Base-by-base conservation (phyloP, 768 basidiomycete species). In the Tephrocybe sp. region DNA sequence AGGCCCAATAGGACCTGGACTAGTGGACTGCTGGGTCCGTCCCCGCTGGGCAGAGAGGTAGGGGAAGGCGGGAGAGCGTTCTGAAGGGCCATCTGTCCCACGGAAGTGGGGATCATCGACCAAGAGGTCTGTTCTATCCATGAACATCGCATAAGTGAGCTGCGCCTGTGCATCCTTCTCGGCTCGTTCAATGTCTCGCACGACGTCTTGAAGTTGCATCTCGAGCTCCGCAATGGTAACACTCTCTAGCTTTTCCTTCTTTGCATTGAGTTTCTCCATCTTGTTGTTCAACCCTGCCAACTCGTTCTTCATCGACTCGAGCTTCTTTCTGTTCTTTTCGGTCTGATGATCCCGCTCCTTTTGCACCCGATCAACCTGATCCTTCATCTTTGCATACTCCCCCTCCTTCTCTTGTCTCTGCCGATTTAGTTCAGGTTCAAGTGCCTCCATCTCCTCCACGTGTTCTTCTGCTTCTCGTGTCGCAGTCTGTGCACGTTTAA, bases 401-500 rank as follows among this genome's bases (percentile, higher is more conserved):
- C 49, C 64, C 58, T 81, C 79, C 55, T 72, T 78, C 49, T 66
- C 64, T 32, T 66, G 63, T 48, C 68, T 69, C 59, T 64, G 57
- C 44, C 59, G 58, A 45, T 70, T 64, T 33, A 84, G 58, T 5
- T 62, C 70, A 3, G 76, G 77, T 38, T 83, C 56, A 10, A 68
- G 65, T 1, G 54, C 63, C 59, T 83, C 74, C 5, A 84, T 70
- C 47, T 80, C 76, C 36, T 63, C 62, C 40, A 80, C 73, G 43
- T 62, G 65, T 49, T 74, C 71, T 42, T 76, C 73, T 20, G 72
- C 74, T 47, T 78, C 75, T 64, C 58, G 67, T 58, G 64, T 84
- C 65, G 48, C 80, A 58, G 80, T 77, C 55, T 80, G 82, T 9
- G 89, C 84, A 48, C 90, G 84, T 61, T 89, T 92, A 11, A 87